Conservation (phyloP, 1,139 yeast species). For the Sugiyamaella neomexicana region DNA sequence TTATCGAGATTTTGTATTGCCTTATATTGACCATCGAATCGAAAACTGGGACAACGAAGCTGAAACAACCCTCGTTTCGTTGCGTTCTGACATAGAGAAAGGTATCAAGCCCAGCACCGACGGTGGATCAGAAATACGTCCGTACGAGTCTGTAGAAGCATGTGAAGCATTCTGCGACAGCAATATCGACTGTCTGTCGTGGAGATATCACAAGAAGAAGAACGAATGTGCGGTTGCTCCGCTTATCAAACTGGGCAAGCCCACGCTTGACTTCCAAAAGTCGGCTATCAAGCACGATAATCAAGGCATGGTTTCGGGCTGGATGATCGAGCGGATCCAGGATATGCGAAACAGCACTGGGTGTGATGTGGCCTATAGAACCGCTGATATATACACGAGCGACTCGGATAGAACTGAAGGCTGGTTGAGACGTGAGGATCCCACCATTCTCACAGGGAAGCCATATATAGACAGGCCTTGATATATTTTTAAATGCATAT, state of each 20-base stretch:
- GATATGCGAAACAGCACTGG: conserved; percentile 26
- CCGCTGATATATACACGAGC: conserved; percentile 8
- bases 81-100: conserved; percentile 20
- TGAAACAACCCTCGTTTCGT: conserved; percentile 24
- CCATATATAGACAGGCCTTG: neutral
- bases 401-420: conserved; percentile 22
- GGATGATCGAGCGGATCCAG: conserved; percentile 37
- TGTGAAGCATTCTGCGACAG: conserved; percentile 31
- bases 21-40: conserved; percentile 30
- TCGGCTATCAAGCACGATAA: conserved; percentile 8
- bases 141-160: conserved; percentile 27
- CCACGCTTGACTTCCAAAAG: conserved; percentile 20
- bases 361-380: conserved; percentile 18
- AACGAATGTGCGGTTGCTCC: conserved; percentile 23
- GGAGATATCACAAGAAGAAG: conserved; percentile 28
- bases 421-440: conserved; percentile 23
- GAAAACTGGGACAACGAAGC: conserved; percentile 35
- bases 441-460: conserved; percentile 3
- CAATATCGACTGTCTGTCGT: conserved; percentile 28
- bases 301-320: conserved; percentile 30
- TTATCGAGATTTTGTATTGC: conserved; percentile 37
- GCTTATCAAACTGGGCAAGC: conserved; percentile 22
- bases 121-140: conserved; percentile 26
- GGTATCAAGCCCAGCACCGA: conserved; percentile 19
- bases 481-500: neutral